Evolutionary conservation across 2,329 filamentous ascomycete genomes (phyloP).

Genomic region (Penicillium digitatum): DNA sequence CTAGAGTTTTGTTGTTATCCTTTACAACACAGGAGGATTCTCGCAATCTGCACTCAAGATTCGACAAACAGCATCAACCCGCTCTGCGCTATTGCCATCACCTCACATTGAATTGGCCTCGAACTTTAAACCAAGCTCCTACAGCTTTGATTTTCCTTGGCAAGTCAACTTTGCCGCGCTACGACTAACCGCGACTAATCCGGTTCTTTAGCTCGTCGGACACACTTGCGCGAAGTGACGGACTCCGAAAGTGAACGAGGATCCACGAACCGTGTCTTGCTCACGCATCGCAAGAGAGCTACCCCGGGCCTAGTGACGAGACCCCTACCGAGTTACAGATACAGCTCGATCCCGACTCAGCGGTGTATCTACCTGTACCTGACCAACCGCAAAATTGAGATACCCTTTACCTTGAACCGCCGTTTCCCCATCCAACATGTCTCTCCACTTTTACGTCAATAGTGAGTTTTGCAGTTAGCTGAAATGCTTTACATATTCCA

Average conservation of each 20-base stretch:
- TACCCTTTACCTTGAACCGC: background rate
- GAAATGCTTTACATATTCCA: background rate
- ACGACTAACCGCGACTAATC: background rate
- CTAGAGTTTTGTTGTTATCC: background rate
- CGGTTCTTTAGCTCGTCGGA: background rate
- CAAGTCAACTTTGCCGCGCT: background rate
- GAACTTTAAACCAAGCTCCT: background rate
- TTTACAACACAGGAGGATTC: background rate
- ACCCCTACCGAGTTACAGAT: background rate
- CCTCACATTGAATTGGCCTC: background rate
- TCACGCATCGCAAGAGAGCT: background rate
- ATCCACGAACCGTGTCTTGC: background rate
- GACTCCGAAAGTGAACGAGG: background rate
- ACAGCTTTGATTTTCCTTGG: background rate
- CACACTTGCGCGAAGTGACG: constrained; percentile 1
- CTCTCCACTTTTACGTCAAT: constrained; percentile 52
- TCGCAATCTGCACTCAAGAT: background rate
- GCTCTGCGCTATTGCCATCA: background rate
- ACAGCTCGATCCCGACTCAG: background rate
- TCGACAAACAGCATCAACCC: background rate
- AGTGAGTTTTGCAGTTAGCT: constrained; percentile 39
- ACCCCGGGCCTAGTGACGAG: background rate
- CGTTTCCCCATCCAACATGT: constrained; percentile 41
- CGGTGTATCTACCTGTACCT: background rate
- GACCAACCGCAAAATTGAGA: background rate